phyloP scores from a whole-genome alignment of 441 rosid genomes.

The Eutrema salsugineum region DNA sequence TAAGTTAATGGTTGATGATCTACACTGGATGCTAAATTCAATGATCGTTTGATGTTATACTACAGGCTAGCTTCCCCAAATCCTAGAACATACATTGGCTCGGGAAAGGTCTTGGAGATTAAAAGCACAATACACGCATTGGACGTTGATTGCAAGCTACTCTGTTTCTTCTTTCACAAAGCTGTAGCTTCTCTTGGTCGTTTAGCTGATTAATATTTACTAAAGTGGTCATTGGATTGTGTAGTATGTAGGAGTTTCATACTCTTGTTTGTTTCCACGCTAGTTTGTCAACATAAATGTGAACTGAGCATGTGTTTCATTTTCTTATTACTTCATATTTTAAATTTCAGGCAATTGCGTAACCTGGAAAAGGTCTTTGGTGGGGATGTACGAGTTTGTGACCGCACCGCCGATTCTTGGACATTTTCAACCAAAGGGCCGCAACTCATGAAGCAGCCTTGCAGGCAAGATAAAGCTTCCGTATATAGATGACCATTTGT shows the following conservation, averaged over 20 bases:
- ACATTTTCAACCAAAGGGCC: slow-evolving; percentile 92
- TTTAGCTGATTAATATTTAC: neutral
- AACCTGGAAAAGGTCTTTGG: slow-evolving; percentile 86
- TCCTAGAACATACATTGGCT: slow-evolving; percentile 90
- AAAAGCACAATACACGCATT: slow-evolving; percentile 67
- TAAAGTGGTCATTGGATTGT: neutral
- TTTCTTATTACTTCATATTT: neutral
- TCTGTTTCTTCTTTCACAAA: neutral
- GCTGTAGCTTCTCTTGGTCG: neutral
- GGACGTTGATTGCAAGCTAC: slow-evolving; percentile 31
- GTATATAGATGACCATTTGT: neutral
- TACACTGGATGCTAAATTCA: neutral
- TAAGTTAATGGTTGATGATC: too few species aligned
- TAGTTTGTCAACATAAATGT: neutral
- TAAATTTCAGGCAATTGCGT: slow-evolving; percentile 66
- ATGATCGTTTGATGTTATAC: slow-evolving; percentile 4
- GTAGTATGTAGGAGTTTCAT: neutral
- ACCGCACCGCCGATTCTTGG: slow-evolving; percentile 92
- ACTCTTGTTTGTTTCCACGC: neutral
- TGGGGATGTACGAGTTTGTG: slow-evolving; percentile 90
- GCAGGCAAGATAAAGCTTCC: slow-evolving; percentile 53
- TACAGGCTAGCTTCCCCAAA: slow-evolving; percentile 75
- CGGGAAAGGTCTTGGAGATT: slow-evolving; percentile 88
- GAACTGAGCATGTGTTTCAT: neutral
- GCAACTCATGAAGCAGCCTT: slow-evolving; percentile 96